Base-by-base conservation (phyloP, 1,139 yeast species). In the Suhomyces wounanorum region DNA sequence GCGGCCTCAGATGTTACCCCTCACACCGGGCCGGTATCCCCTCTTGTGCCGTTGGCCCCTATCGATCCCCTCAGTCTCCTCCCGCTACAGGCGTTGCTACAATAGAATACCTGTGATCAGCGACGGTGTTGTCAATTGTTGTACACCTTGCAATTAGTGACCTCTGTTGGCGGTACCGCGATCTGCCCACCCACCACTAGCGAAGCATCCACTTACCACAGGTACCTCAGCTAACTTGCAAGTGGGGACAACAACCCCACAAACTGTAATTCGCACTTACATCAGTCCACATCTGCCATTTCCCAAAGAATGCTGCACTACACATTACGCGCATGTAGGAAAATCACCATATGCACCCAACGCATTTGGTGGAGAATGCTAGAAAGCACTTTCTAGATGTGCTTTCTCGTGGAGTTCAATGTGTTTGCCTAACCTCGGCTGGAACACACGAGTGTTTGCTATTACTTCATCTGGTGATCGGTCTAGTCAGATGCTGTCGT, bases 391-490 rank as follows among this genome's bases (percentile, higher is more conserved):
- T n/a, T n/a, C n/a, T n/a, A n/a, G n/a, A n/a, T n/a, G n/a, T n/a
- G n/a, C n/a, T n/a, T n/a, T n/a, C n/a, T n/a, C n/a, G n/a, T n/a
- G n/a, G n/a, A n/a, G 23, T 4, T 21, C 23, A 21, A 21, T 3
- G 23, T 21, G 23, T 3, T 4, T 4, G 23, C 23, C 23, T 21
- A 6, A 4, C 23, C 23, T 26, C 30, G 30, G 35, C 35, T 31
- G 35, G 35, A 33, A 33, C n/a, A 33, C 37, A 7, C 3, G 31
- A 40, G 18, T 25, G 41, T 16, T 37, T 21, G 25, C 25, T 16
- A 37, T 44, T 44, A 21, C 46, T 40, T 28, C 16, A 26, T 38
- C 17, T 17, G 40, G 47, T 11, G 30, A 14, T 28, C n/a, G 23
- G 8, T 8, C 18, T 7, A 33, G 10, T 23, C 41, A 40, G 23